Evolutionary conservation across 768 basidiomycete species (phyloP), one percentile per base, ranked within the genome.

Genomic region (Boletus pseudo-olivaceus): DNA sequence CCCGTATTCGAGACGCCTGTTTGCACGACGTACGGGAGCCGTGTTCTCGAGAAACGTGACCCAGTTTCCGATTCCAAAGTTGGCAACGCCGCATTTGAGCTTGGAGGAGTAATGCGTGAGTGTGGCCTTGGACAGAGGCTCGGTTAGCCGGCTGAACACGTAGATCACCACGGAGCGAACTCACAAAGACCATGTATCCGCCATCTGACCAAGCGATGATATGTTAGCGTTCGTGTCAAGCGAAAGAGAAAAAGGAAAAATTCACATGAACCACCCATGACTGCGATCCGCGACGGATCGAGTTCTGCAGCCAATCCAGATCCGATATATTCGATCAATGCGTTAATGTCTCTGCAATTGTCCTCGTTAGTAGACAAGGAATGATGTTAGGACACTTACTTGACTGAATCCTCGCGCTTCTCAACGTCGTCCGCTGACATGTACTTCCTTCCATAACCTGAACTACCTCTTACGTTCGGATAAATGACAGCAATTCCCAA

Each of bases 361-460:
- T 29, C 30, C 42, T 46, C 9, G 19, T 51, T 20, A 49, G 35
- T 12, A 40, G 43, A 49, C 27, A 29, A 23, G 9, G n/a, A 41
- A 50, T 30, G 1, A 12, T 42, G 10, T 19, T n/a, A 43, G 10
- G 11, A 19, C 4, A 30, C 61, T 45, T 45, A 77, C 76, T 71
- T 76, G 58, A 76, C 73, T 0, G 76, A 64, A 61, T 76, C 72
- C 54, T 77, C 76, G 34, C 75, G 69, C 50, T 76, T 77, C 56
- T 70, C 65, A 6, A 77, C 71, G 30, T 75, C 73, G 56, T 77
- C 76, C 29, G 64, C 57, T 15, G 72, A 63, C 67, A 74, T 64
- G 59, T 74, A 77, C 47, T 56, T 68, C 53, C 63, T 75, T 32
- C 75, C 76, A 47, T 76, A 77, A 27, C 75, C 75, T 4, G 64